These are phyloP conservation scores for Parasitella parasitica DNA, from an alignment of 371 early-diverging fungal genomes.

Conservation along the genomic window DNA sequence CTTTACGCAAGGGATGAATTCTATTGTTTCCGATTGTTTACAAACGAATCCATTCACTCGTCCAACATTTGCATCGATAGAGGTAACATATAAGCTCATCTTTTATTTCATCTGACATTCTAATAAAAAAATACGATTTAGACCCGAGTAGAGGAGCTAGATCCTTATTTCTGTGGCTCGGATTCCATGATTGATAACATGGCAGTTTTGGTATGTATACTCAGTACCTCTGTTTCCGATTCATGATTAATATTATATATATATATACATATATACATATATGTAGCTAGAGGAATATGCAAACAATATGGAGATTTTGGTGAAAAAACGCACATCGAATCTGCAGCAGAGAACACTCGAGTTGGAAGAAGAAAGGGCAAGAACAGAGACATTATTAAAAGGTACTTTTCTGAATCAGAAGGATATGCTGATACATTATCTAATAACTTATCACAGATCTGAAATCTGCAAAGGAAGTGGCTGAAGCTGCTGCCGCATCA, in stretches of 20 bases:
- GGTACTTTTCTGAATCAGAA: constrained; percentile 1
- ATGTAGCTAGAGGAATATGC: constrained; percentile 50
- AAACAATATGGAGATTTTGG: constrained; percentile 55
- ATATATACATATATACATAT: too few species aligned
- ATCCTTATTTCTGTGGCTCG: constrained; percentile 41
- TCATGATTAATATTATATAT: too few species aligned
- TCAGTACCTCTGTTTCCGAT: background rate
- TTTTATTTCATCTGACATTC: background rate
- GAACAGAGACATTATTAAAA: constrained; percentile 35
- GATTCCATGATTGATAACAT: constrained; percentile 51
- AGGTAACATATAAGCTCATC: constrained; percentile 10
- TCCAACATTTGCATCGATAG: constrained; percentile 38
- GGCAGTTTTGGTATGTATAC: constrained; percentile 41
- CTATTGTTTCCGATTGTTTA: constrained; percentile 37
- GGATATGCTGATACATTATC: background rate
- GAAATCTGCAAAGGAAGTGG: constrained; percentile 51
- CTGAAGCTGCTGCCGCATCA: constrained; percentile 53
- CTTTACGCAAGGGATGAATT: constrained; percentile 41
- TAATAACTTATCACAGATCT: constrained; percentile 30
- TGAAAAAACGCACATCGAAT: constrained; percentile 46
- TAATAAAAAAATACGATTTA: background rate
- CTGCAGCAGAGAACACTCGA: constrained; percentile 51
- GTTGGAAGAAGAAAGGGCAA: constrained; percentile 49
- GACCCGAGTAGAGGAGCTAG: constrained; percentile 41
- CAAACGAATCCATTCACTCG: constrained; percentile 20